phyloP scores from a whole-genome alignment of 139 green algal species.

The Tetradesmus lagerheimii region DNA sequence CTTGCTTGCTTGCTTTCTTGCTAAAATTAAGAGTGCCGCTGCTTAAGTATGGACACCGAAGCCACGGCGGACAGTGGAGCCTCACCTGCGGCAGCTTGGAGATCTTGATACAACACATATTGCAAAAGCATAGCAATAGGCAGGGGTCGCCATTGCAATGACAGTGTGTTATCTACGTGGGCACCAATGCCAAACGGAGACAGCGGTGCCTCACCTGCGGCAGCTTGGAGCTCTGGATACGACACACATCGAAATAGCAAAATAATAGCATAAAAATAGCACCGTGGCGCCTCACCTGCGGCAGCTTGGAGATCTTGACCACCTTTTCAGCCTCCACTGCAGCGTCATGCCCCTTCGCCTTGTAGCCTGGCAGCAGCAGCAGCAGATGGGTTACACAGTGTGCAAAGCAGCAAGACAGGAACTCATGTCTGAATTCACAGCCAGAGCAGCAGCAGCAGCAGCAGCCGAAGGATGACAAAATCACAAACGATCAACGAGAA shows the following conservation, averaged over 20 bases:
- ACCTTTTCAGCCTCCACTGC: conserved; percentile 43
- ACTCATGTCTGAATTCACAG: too few species aligned
- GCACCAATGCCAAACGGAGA: too few species aligned
- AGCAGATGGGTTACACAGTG: neutral
- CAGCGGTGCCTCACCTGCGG: neutral
- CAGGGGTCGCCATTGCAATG: too few species aligned
- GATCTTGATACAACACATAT: too few species aligned
- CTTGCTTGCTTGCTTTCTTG: too few species aligned
- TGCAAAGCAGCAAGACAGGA: too few species aligned
- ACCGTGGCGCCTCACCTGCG: conserved; percentile 16
- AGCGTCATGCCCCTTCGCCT: conserved; percentile 18
- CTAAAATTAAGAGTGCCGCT: too few species aligned
- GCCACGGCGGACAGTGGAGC: too few species aligned
- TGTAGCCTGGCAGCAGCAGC: conserved; percentile 40
- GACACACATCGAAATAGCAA: too few species aligned
- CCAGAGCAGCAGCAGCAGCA: neutral
- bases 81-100: conserved; percentile 13
- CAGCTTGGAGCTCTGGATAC: conserved; percentile 18
- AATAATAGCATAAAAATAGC: neutral
- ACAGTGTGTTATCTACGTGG: too few species aligned
- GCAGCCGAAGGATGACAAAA: neutral
- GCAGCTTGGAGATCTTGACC: conserved; percentile 25
- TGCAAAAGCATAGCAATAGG: too few species aligned
- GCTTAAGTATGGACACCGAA: too few species aligned
- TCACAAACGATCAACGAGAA: neutral